phyloP scores from a whole-genome alignment of 805 yeast species.

The Ascoidea tarda region DNA sequence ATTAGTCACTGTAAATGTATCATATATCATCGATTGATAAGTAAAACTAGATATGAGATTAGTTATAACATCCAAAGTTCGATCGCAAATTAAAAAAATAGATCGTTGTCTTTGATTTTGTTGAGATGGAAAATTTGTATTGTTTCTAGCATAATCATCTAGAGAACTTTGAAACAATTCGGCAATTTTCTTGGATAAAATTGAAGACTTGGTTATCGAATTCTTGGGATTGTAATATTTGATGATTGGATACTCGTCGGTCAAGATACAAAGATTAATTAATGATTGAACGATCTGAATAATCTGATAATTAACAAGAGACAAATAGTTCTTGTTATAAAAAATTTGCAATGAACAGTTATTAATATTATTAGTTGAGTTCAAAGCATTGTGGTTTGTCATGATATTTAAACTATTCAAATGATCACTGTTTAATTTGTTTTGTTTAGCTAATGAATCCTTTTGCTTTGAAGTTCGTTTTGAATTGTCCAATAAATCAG shows the following conservation, averaged over 20 bases:
- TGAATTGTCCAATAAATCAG: background rate
- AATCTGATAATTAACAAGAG: slow-evolving; percentile 45
- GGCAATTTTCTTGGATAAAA: slow-evolving; percentile 60
- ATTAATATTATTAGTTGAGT: slow-evolving; percentile 9
- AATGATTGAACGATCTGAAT: slow-evolving; percentile 46
- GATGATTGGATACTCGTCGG: slow-evolving; percentile 83
- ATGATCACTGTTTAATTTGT: slow-evolving; percentile 1
- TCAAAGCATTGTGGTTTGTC: background rate
- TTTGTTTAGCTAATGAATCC: slow-evolving; percentile 4
- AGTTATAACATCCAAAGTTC: slow-evolving; percentile 71
- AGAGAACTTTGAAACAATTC: slow-evolving; percentile 51
- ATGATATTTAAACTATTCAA: background rate
- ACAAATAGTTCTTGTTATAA: slow-evolving; percentile 51
- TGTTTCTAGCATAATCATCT: slow-evolving; percentile 60
- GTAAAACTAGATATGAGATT: slow-evolving; percentile 83
- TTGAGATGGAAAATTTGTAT: slow-evolving; percentile 50
- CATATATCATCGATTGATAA: slow-evolving; percentile 88
- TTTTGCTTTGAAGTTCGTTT: slow-evolving; percentile 5
- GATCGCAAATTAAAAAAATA: slow-evolving; percentile 61
- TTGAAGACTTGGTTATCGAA: slow-evolving; percentile 36
- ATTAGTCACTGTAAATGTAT: slow-evolving; percentile 13
- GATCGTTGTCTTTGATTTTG: slow-evolving; percentile 49
- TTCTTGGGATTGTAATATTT: slow-evolving; percentile 53
- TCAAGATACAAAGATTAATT: slow-evolving; percentile 56
- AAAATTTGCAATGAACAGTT: slow-evolving; percentile 51